Evolutionary conservation across 106 monocot species (phyloP).

Genomic region (Narthecium ossifragum): DNA sequence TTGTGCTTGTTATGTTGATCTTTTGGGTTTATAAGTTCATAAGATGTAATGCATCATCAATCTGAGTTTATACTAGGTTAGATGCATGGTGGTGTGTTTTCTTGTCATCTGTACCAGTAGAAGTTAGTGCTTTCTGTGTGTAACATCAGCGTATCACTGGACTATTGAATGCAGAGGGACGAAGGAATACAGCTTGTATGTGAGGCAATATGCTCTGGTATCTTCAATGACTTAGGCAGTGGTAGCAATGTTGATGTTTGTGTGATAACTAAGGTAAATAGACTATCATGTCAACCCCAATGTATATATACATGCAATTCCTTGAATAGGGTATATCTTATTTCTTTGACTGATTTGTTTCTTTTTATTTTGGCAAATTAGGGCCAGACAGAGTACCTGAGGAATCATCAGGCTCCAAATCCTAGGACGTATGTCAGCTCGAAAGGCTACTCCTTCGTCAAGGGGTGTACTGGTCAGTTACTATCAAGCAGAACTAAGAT

Average conservation of each 20-base stretch:
- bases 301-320: not conserved
- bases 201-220: constrained; percentile 86
- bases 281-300: not conserved
- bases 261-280: constrained; percentile 82
- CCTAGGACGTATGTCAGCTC: constrained; percentile 69
- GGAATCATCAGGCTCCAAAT: constrained; percentile 67
- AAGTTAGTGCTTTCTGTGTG: too few species aligned
- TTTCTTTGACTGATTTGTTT: not conserved
- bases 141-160: too few species aligned
- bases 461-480: constrained; percentile 61
- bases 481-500: not conserved
- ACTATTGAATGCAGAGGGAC: constrained; percentile 78
- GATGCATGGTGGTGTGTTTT: too few species aligned
- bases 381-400: constrained; percentile 59
- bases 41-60: too few species aligned
- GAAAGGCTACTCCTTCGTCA: constrained; percentile 60
- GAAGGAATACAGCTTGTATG: constrained; percentile 73
- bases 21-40: too few species aligned
- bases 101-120: too few species aligned
- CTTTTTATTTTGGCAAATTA: constrained; percentile 3
- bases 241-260: constrained; percentile 95
- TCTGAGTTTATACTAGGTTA: too few species aligned
- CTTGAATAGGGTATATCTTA: too few species aligned
- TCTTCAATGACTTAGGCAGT: constrained; percentile 95
- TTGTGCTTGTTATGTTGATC: too few species aligned